Evolutionary conservation across 768 basidiomycete species (phyloP).

Genomic region (Chiua virens): DNA sequence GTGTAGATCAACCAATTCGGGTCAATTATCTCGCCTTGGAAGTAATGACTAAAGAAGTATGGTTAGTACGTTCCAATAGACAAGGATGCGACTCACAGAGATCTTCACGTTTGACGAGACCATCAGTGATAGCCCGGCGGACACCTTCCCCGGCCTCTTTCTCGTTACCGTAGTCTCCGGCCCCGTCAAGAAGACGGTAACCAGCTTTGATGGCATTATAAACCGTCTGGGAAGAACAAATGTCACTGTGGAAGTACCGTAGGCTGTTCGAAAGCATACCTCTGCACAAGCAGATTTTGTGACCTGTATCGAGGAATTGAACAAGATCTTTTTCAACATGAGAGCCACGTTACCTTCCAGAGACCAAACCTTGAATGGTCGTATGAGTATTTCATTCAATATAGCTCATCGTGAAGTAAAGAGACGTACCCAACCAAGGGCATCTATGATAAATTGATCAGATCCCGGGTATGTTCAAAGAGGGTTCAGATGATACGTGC

Average conservation of each 20-base stretch:
- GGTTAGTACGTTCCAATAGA: slow-evolving; percentile 1
- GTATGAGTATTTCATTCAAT: slow-evolving; percentile 3
- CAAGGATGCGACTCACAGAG: slow-evolving; percentile 54
- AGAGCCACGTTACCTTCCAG: slow-evolving; percentile 54
- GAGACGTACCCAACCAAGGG: slow-evolving; percentile 59
- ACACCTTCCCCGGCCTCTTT: slow-evolving; percentile 81
- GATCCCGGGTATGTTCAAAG: neutral
- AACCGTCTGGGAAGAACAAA: slow-evolving; percentile 51
- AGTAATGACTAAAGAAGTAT: slow-evolving; percentile 60
- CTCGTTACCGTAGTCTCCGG: slow-evolving; percentile 89
- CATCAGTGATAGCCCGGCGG: slow-evolving; percentile 72
- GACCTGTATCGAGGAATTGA: slow-evolving; percentile 39
- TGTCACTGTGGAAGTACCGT: neutral
- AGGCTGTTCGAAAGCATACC: slow-evolving; percentile 34
- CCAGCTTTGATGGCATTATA: slow-evolving; percentile 85
- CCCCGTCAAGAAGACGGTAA: slow-evolving; percentile 85
- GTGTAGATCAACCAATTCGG: neutral
- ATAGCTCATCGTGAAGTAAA: slow-evolving; percentile 1
- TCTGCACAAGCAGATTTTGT: slow-evolving; percentile 60
- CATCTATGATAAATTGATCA: slow-evolving; percentile 47
- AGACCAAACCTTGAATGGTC: slow-evolving; percentile 54
- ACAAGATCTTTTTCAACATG: neutral
- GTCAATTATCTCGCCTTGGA: slow-evolving; percentile 56
- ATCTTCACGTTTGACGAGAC: slow-evolving; percentile 85
- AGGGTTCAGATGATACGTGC: slow-evolving; percentile 31